Percentiles rank a stretch among this genome's conserved stretches.
These are phyloP conservation scores for Alisma plantagoaquatica DNA, from an alignment of 106 monocot genomes.

Conservation along the genomic window DNA sequence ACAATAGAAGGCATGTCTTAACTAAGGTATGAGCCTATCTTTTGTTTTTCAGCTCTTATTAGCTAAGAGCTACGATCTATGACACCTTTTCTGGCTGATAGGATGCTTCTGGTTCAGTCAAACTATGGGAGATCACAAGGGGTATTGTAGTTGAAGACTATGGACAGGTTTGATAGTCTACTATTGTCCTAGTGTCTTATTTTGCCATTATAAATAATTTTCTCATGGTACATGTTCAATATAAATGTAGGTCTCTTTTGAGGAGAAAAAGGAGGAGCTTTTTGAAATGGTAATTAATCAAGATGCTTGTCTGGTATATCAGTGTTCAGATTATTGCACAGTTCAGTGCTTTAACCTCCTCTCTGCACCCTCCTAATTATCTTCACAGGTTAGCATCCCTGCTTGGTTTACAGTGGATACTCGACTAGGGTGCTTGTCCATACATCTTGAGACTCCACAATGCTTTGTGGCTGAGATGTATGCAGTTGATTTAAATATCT, in stretches of 20 bases:
- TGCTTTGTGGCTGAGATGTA: slow-evolving; percentile 99
- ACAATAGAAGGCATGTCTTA: slow-evolving; percentile 88
- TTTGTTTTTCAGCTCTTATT: too few species aligned
- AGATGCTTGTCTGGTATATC: too few species aligned
- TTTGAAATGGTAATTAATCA: slow-evolving; percentile 99
- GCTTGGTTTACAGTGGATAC: slow-evolving; percentile 96
- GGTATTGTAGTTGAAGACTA: slow-evolving; percentile 80
- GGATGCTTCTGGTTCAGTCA: slow-evolving; percentile 84
- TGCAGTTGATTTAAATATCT: slow-evolving; percentile 67
- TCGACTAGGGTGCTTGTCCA: slow-evolving; percentile 76
- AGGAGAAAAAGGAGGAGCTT: slow-evolving; percentile 86
- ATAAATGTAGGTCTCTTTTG: slow-evolving; percentile 92
- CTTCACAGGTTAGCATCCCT: slow-evolving; percentile 91
- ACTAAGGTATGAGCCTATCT: slow-evolving; percentile 56
- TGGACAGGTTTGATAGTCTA: slow-evolving; percentile 65
- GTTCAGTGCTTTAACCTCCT: too few species aligned
- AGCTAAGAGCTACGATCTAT: background rate
- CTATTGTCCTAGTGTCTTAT: too few species aligned
- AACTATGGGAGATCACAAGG: slow-evolving; percentile 90
- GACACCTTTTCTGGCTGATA: slow-evolving; percentile 16
- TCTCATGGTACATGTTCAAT: too few species aligned
- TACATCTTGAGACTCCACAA: slow-evolving; percentile 92
- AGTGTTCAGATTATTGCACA: too few species aligned
- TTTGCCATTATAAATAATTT: background rate
- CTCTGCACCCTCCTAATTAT: too few species aligned